phyloP scores from a whole-genome alignment of 1,284 basidiomycete species.

The Rhodotorula sp. region DNA sequence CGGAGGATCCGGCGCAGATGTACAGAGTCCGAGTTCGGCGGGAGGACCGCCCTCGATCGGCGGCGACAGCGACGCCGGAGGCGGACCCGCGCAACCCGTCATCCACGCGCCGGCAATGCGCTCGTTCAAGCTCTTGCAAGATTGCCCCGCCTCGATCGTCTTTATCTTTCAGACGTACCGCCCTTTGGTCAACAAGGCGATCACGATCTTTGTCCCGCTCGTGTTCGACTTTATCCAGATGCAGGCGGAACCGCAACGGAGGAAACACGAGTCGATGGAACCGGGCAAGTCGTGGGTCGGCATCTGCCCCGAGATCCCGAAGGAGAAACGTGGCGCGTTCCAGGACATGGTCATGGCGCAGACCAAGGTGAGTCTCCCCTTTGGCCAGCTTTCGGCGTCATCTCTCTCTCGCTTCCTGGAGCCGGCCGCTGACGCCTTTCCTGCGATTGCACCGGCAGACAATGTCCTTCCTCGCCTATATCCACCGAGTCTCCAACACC shows the following conservation, averaged over 20 bases:
- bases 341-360: conserved; percentile 88
- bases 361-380: conserved; percentile 76
- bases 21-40: conserved; percentile 1
- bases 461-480: conserved; percentile 89
- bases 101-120: conserved; percentile 59
- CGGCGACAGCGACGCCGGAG: conserved; percentile 19
- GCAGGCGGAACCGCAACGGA: conserved; percentile 81
- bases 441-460: conserved; percentile 57
- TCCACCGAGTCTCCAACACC: conserved; percentile 69
- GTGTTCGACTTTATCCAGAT: conserved; percentile 71
- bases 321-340: conserved; percentile 70
- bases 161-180: conserved; percentile 81
- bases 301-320: conserved; percentile 62
- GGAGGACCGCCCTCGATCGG: conserved; percentile 9
- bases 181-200: conserved; percentile 62
- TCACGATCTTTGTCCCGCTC: conserved; percentile 71
- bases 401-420: too few species aligned
- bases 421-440: too few species aligned
- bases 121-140: conserved; percentile 92
- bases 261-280: conserved; percentile 73
- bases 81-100: conserved; percentile 10
- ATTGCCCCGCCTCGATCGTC: conserved; percentile 90
- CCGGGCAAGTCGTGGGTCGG: conserved; percentile 79
- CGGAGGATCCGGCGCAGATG: conserved; percentile 13
- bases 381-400: too few species aligned